Conservation (phyloP, 768 basidiomycete species). For the Strobilomyces dryophilus region DNA sequence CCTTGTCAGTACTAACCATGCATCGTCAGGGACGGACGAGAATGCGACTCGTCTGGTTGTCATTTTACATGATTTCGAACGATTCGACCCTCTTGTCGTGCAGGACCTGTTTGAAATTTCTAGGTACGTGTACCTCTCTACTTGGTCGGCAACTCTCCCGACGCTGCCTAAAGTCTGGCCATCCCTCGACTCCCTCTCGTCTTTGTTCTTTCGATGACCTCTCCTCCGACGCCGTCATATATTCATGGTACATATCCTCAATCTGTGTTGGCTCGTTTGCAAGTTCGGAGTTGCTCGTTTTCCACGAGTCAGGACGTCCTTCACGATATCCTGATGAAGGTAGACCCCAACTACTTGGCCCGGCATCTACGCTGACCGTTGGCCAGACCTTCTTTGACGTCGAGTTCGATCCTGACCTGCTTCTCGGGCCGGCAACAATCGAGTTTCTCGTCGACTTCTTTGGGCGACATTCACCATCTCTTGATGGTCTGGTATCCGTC, state of each 20-base stretch:
- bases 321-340: constrained; percentile 53
- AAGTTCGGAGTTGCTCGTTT: constrained; percentile 47
- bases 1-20: background rate
- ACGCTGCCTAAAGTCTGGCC: constrained; percentile 39
- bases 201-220: constrained; percentile 60
- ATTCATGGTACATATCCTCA: constrained; percentile 58
- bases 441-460: constrained; percentile 57
- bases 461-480: constrained; percentile 49
- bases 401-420: constrained; percentile 53
- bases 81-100: constrained; percentile 57
- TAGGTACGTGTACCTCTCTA: constrained; percentile 41
- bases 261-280: constrained; percentile 53
- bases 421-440: constrained; percentile 56
- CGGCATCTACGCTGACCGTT: background rate
- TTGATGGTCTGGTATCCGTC: constrained; percentile 53
- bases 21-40: constrained; percentile 12
- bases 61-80: constrained; percentile 71
- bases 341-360: constrained; percentile 20
- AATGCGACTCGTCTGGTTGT: constrained; percentile 44
- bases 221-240: constrained; percentile 52
- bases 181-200: constrained; percentile 54
- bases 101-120: constrained; percentile 71
- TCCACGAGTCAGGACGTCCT: constrained; percentile 47
- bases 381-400: constrained; percentile 62
- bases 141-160: background rate